Evolutionary conservation across 768 basidiomycete species (phyloP), one percentile per base, ranked within the genome.

Genomic region (Phlebiopsis flavidoalba): DNA sequence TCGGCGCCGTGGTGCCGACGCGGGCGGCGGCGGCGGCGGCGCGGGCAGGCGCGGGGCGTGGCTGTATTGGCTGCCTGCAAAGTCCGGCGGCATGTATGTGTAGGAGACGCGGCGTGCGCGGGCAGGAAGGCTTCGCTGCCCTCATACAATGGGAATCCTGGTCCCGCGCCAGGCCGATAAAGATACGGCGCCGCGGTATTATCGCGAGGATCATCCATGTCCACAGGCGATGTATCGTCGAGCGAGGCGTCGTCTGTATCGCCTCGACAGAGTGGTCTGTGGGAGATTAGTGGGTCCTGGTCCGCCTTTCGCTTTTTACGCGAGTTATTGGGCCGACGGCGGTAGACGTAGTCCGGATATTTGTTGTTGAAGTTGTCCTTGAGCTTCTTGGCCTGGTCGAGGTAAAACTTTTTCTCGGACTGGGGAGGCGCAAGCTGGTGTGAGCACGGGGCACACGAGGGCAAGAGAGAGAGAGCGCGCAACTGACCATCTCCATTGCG

Each of bases 291-390:
- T 48, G 66, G 59, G 10, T 69, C 60, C 26, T 69, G 60, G 58
- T 81, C 80, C 0, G 73, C 60, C 61, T 74, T 78, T 60, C 82
- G 77, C 68, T 79, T 82, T 69, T 84, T 88, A 67, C 92, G 85
- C 58, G 88, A 88, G 71, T 94, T 92, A 76, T 94, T 94, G 26
- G 92, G 92, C 54, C 92, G 81, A 56, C 92, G 85, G 67, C 87
- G 84, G 77, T 94, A 94, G 49, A 94, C 91, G 66, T 94, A 94
- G 79, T 93, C 91, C 15, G 92, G 92, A 73, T 93, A 93, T 69
- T 85, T 89, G 22, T 81, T 74, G 72, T 93, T 93, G 78, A 94
- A 94, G 57, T 77, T 85, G 65, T 94, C 92, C 72, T 94, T 94
- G 58, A 94, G 75, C 62, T 84, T 81, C 73, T 92, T 92, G 10